phyloP scores from a whole-genome alignment of 345 rosid species.

The Acer negundo region DNA sequence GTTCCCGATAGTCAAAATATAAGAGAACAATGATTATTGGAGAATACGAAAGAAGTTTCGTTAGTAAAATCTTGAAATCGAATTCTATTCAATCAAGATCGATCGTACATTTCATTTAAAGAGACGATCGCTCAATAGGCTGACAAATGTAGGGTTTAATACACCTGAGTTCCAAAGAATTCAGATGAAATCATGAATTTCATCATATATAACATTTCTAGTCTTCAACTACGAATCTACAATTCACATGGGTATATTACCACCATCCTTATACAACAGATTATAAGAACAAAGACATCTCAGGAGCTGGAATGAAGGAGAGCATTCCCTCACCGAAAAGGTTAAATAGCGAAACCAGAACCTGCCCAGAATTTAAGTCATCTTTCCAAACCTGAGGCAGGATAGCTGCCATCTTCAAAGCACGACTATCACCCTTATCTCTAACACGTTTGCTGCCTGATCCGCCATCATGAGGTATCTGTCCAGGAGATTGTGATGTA shows the following conservation, averaged over 20 bases:
- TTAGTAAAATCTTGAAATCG: too few relatives aligned
- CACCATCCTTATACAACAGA: constrained; percentile 21
- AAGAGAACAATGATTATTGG: too few relatives aligned
- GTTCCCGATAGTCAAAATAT: too few relatives aligned
- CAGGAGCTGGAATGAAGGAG: constrained; percentile 77
- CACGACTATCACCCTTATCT: constrained; percentile 27
- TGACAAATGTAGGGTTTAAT: background rate
- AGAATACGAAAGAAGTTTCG: too few relatives aligned
- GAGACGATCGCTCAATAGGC: background rate
- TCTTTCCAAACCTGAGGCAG: constrained; percentile 77
- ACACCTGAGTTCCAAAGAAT: background rate
- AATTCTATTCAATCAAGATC: too few relatives aligned
- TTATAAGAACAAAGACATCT: constrained; percentile 72
- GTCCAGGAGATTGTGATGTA: constrained; percentile 43
- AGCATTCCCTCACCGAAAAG: constrained; percentile 72
- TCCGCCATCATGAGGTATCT: constrained; percentile 28
- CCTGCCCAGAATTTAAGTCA: constrained; percentile 66
- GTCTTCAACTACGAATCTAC: background rate
- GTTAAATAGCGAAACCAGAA: constrained; percentile 62
- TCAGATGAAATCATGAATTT: background rate
- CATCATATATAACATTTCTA: too few relatives aligned
- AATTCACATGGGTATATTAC: background rate
- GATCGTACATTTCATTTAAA: too few relatives aligned
- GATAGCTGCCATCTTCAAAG: constrained; percentile 49
- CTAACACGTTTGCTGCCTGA: constrained; percentile 30